A percentile compares a stretch with the other conserved stretches of the same genome.
Evolutionary conservation across 495 filamentous ascomycete genomes (phyloP).

Genomic region (Parachaetomium inaequale): DNA sequence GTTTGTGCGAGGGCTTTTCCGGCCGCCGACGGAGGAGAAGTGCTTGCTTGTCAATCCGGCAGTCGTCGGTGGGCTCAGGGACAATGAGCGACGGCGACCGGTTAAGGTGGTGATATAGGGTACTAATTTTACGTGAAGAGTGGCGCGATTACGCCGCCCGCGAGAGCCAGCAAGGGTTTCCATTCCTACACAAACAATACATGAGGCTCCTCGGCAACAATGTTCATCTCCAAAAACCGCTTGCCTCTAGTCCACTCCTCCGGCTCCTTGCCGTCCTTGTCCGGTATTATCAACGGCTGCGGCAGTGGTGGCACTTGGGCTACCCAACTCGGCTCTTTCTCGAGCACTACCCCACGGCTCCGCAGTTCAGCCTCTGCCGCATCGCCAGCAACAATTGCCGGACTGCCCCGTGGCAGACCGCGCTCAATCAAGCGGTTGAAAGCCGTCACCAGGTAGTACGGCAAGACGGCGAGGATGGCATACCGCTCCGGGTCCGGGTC

Average conservation of each 20-base stretch:
- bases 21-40: conserved; percentile 9
- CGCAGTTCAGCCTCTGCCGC: conserved; percentile 2
- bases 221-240: conserved; percentile 13
- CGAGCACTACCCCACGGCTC: neutral
- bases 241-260: conserved; percentile 1
- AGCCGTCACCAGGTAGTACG: neutral
- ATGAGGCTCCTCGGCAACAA: conserved; percentile 9
- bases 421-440: conserved; percentile 6
- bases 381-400: neutral
- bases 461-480: conserved; percentile 8
- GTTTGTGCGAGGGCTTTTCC: neutral
- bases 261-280: neutral
- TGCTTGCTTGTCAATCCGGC: conserved; percentile 21
- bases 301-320: conserved; percentile 3
- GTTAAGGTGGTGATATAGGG: conserved; percentile 12
- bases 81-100: conserved; percentile 14
- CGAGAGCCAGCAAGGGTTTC: neutral
- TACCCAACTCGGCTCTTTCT: conserved; percentile 10
- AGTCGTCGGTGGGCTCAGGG: conserved; percentile 16
- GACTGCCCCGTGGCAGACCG: conserved; percentile 1
- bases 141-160: neutral
- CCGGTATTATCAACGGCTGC: conserved; percentile 9
- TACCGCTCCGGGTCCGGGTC: conserved; percentile 3
- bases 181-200: conserved; percentile 6
- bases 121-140: neutral